Evolutionary conservation across 2,329 filamentous ascomycete genomes (phyloP).

Genomic region (Xylaria sp.): DNA sequence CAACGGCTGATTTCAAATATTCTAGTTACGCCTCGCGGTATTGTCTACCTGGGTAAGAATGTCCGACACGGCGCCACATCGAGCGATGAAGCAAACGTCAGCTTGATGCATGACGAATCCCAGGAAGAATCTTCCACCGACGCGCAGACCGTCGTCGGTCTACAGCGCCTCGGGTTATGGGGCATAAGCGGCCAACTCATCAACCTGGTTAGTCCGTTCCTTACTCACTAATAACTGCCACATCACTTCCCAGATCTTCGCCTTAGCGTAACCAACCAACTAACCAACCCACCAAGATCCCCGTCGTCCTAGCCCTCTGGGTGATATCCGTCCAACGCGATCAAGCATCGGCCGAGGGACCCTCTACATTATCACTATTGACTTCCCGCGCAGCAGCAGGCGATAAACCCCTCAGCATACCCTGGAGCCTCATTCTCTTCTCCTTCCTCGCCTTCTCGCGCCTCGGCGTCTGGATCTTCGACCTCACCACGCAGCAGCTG

Average conservation of each 20-base stretch:
- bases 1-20: not conserved
- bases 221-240: no score
- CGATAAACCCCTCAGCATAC: conserved; percentile 35
- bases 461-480: conserved; percentile 58
- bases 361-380: conserved; percentile 13
- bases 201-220: conserved; percentile 50
- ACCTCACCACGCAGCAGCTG: conserved; percentile 57
- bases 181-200: conserved; percentile 55
- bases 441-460: conserved; percentile 56
- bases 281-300: conserved; percentile 46
- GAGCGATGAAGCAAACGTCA: conserved; percentile 42
- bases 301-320: conserved; percentile 52
- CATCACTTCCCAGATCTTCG: not conserved
- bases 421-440: conserved; percentile 52
- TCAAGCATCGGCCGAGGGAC: conserved; percentile 22
- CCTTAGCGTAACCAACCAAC: conserved; percentile 1
- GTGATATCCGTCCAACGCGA: conserved; percentile 43
- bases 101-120: conserved; percentile 21
- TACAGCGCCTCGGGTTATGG: conserved; percentile 56
- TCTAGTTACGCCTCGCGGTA: conserved; percentile 58
- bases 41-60: conserved; percentile 53
- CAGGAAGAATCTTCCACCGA: conserved; percentile 32
- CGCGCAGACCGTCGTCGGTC: conserved; percentile 47
- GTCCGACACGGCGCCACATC: conserved; percentile 36
- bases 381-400: conserved; percentile 14